phyloP scores from a whole-genome alignment of 768 basidiomycete genomes.

The Mycena filopes region DNA sequence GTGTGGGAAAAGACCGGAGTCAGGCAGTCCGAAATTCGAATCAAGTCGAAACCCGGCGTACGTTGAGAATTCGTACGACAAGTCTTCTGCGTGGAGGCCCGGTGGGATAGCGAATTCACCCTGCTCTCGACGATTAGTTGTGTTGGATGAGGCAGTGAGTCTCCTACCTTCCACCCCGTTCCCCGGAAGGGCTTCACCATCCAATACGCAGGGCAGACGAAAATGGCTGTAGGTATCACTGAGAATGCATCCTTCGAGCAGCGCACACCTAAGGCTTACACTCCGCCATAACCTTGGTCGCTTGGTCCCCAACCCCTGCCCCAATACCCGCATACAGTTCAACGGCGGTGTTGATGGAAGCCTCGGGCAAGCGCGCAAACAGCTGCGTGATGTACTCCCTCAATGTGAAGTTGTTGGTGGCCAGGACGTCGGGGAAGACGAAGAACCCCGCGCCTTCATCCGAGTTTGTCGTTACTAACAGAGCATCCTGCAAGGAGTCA shows the following conservation, averaged over 20 bases:
- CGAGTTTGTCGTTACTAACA: neutral
- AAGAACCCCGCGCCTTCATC: neutral
- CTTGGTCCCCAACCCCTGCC: neutral
- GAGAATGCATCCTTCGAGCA: too few species aligned
- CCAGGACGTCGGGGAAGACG: neutral
- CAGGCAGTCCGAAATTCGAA: too few species aligned
- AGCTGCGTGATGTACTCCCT: slow-evolving; percentile 8
- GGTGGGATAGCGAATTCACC: slow-evolving; percentile 6
- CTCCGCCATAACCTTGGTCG: slow-evolving; percentile 6
- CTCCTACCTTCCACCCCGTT: too few species aligned
- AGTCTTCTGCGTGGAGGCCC: neutral
- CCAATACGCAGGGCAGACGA: too few species aligned
- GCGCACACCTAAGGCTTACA: too few species aligned
- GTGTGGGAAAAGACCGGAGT: neutral
- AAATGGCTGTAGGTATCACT: too few species aligned
- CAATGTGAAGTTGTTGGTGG: slow-evolving; percentile 4
- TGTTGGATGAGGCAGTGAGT: too few species aligned
- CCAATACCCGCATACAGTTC: neutral
- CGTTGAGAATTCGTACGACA: slow-evolving; percentile 8
- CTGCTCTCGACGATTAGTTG: neutral
- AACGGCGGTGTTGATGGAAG: neutral
- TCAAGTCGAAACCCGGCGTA: too few species aligned
- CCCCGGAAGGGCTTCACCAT: too few species aligned
- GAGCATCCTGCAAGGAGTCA: slow-evolving; percentile 8
- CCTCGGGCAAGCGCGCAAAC: neutral